These are phyloP conservation scores for Calonectria naviculata DNA, from an alignment of 2,329 filamentous ascomycete genomes.

Conservation along the genomic window DNA sequence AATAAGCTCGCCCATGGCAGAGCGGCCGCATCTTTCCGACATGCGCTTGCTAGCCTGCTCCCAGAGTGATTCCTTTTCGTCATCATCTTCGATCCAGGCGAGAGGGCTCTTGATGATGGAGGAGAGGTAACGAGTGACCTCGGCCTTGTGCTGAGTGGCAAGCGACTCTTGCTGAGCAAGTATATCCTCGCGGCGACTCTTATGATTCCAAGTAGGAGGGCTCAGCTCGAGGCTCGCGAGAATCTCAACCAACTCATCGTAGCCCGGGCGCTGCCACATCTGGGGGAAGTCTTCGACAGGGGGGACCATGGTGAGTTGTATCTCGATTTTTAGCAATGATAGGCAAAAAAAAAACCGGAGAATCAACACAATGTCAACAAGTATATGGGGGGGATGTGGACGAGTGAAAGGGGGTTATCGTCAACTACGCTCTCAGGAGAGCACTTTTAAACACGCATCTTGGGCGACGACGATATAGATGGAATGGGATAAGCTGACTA, in stretches of 20 bases:
- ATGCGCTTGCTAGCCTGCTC: conserved; percentile 82
- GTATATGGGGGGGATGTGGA: background rate
- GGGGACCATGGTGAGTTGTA: conserved; percentile 40
- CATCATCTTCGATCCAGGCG: conserved; percentile 75
- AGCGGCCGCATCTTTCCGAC: conserved; percentile 85
- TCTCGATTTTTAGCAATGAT: background rate
- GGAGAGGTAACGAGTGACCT: conserved; percentile 74
- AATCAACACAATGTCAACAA: background rate
- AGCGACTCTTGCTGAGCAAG: conserved; percentile 54
- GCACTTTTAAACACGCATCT: conserved; percentile 23
- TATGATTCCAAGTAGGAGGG: conserved; percentile 75
- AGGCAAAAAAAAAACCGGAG: background rate
- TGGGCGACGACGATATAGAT: background rate
- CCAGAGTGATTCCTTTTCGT: conserved; percentile 77
- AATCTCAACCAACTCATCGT: conserved; percentile 69
- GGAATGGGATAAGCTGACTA: background rate
- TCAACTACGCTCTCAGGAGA: conserved; percentile 21
- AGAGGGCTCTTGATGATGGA: conserved; percentile 75
- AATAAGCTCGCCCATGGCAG: conserved; percentile 67
- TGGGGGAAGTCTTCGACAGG: conserved; percentile 77
- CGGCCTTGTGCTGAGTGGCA: conserved; percentile 55
- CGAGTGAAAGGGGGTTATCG: background rate
- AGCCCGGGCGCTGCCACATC: conserved; percentile 80
- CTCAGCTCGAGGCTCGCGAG: conserved; percentile 75
- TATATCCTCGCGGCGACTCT: conserved; percentile 54